Conservation (phyloP, 2,329 filamentous ascomycete genomes). For the Periglandula ipomoeae region DNA sequence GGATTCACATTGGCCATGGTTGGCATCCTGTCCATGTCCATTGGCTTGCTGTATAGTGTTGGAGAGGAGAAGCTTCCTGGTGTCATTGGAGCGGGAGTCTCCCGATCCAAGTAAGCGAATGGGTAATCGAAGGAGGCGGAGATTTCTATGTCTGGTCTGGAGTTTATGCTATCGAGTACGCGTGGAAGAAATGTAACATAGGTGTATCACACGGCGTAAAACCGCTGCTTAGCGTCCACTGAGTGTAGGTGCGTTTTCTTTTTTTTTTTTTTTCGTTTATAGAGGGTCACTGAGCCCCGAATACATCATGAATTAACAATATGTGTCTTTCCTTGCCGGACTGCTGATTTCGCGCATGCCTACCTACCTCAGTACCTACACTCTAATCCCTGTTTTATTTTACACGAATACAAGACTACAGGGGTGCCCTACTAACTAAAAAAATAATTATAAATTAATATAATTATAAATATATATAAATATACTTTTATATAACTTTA, state of each 20-base stretch:
- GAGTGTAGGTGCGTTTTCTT: background rate
- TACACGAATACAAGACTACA: too few relatives aligned
- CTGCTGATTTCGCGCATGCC: too few relatives aligned
- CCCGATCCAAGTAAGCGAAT: slow-evolving; percentile 48
- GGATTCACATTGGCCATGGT: slow-evolving; percentile 65
- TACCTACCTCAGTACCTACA: too few relatives aligned
- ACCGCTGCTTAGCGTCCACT: slow-evolving; percentile 1
- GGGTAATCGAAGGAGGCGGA: background rate
- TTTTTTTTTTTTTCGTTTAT: background rate
- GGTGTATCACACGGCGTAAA: slow-evolving; percentile 8
- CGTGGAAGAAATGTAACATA: slow-evolving; percentile 7
- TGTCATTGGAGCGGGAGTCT: slow-evolving; percentile 92
- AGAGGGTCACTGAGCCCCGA: background rate
- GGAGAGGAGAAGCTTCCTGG: slow-evolving; percentile 83
- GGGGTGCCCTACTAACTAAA: too few relatives aligned
- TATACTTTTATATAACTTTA: too few relatives aligned
- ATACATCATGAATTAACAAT: background rate
- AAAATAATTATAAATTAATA: too few relatives aligned
- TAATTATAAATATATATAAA: too few relatives aligned
- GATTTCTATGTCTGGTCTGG: slow-evolving; percentile 10
- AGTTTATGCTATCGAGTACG: background rate
- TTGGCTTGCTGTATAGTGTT: slow-evolving; percentile 73
- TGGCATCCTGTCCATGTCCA: slow-evolving; percentile 56
- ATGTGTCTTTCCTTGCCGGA: too few relatives aligned
- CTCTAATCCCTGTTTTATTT: too few relatives aligned